phyloP scores from a whole-genome alignment of 176 grass and related monocot genomes.

The Rhynchospora tenuis region DNA sequence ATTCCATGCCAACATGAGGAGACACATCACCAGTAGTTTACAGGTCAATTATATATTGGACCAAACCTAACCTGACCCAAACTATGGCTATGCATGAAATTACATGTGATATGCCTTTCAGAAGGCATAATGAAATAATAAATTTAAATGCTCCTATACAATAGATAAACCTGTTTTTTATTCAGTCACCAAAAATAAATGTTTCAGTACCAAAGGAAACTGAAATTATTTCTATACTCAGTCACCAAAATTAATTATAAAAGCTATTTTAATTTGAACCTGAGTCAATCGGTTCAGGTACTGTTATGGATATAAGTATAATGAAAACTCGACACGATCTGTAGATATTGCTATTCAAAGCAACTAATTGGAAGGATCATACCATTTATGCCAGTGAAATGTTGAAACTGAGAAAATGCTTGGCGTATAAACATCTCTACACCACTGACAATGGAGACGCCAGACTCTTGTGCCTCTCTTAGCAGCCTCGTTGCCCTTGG shows the following conservation, averaged over 20 bases:
- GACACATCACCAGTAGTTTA: background rate
- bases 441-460: conserved; percentile 74
- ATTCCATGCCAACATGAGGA: background rate
- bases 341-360: background rate
- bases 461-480: conserved; percentile 74
- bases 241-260: background rate
- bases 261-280: background rate
- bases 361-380: conserved; percentile 22
- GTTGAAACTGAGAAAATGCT: conserved; percentile 82
- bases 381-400: conserved; percentile 78
- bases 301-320: background rate
- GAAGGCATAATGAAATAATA: background rate
- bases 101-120: background rate
- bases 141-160: background rate
- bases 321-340: background rate
- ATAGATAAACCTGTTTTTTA: background rate
- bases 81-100: background rate
- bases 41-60: background rate
- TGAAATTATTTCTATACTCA: background rate
- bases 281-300: background rate
- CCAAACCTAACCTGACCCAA: background rate
- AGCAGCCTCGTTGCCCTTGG: conserved; percentile 86
- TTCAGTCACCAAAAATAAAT: background rate
- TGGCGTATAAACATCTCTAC: conserved; percentile 96
- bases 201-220: background rate